A percentile compares a stretch with the other conserved stretches of the same genome.
phyloP scores from a whole-genome alignment of 805 yeast genomes.

The Saccharomycopsis oosterbeekiorum region DNA sequence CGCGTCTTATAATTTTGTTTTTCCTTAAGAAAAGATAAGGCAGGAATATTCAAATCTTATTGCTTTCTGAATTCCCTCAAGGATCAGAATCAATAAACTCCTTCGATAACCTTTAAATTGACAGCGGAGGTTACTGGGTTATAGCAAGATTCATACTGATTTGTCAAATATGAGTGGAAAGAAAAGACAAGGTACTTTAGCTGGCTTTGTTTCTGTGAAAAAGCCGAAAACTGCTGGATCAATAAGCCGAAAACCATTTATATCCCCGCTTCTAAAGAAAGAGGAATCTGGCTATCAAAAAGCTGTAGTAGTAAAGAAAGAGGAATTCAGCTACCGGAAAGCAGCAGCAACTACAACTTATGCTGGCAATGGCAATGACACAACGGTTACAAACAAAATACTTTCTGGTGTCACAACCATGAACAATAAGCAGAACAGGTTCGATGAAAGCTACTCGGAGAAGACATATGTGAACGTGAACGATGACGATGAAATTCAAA shows the following conservation, averaged over 20 bases:
- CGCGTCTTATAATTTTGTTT: background rate
- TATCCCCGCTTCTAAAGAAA: background rate
- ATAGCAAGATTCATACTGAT: background rate
- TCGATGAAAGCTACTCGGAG: background rate
- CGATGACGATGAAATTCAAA: background rate
- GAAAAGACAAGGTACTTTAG: constrained; percentile 6
- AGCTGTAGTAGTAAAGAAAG: background rate
- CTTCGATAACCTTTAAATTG: no score
- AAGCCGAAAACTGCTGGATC: constrained; percentile 4
- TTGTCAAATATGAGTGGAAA: background rate
- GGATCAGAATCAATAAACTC: no score
- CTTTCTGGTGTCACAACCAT: background rate
- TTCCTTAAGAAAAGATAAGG: background rate
- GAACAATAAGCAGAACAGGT: background rate
- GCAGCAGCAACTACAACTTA: background rate
- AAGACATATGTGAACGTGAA: background rate
- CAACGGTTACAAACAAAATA: background rate
- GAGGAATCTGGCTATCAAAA: background rate
- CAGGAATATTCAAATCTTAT: no score
- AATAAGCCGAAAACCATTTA: constrained; percentile 1
- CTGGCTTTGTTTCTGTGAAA: constrained; percentile 4
- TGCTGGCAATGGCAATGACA: background rate
- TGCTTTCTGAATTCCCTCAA: no score
- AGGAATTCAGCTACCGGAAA: no score
- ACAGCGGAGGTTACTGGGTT: background rate